Conservation (phyloP, 164 flowering plant species). For the Piper betle region DNA sequence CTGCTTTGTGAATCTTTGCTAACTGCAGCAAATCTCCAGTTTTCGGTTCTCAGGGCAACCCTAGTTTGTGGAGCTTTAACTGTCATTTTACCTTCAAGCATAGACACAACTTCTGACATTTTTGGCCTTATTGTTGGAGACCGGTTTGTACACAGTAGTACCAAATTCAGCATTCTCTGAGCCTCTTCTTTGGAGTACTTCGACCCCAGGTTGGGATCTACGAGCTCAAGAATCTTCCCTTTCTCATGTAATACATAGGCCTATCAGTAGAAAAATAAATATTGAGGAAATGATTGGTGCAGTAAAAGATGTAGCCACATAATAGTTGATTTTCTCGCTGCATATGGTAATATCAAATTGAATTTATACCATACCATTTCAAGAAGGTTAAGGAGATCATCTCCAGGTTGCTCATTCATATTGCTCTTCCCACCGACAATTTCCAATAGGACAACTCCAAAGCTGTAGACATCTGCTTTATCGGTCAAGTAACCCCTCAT, state of each 20-base stretch:
- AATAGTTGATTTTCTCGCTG: not conserved
- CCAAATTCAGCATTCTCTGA: conserved; percentile 41
- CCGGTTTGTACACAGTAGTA: conserved; percentile 64
- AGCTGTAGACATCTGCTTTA: conserved; percentile 89
- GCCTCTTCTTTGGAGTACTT: conserved; percentile 47
- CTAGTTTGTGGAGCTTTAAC: conserved; percentile 34
- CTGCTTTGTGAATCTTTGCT: conserved; percentile 16
- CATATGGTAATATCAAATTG: not conserved
- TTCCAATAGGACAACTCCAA: conserved; percentile 64
- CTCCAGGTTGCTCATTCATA: conserved; percentile 40
- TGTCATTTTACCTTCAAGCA: conserved; percentile 53
- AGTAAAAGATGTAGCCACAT: no score
- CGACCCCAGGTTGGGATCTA: conserved; percentile 49
- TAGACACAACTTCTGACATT: conserved; percentile 65
- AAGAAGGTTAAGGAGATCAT: conserved; percentile 53
- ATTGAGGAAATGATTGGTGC: not conserved
- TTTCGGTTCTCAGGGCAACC: conserved; percentile 11
- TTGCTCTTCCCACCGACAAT: conserved; percentile 77
- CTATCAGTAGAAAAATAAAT: conserved; percentile 11
- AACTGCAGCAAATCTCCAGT: conserved; percentile 18
- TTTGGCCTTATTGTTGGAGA: conserved; percentile 64
- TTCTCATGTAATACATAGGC: conserved; percentile 65
- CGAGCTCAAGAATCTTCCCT: conserved; percentile 59
- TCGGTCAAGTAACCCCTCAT: conserved; percentile 72
- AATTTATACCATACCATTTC: conserved; percentile 49